phyloP scores from a whole-genome alignment of 2,329 filamentous ascomycete species.

The Drechslerella coelobrocha region DNA sequence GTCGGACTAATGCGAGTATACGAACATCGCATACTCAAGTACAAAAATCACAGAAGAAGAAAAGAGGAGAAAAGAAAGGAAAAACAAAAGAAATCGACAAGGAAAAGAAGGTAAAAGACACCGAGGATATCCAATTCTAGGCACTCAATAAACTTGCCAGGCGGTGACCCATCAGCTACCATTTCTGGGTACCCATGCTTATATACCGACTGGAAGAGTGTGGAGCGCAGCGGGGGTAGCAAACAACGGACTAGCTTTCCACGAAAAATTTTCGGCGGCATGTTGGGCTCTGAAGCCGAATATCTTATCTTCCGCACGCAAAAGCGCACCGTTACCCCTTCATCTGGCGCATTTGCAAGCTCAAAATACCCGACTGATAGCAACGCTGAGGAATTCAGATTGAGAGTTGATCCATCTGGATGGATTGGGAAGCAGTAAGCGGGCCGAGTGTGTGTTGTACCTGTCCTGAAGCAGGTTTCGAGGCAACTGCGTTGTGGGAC shows the following conservation, averaged over 20 bases:
- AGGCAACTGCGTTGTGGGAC: background rate
- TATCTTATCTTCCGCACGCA: background rate
- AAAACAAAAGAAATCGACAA: background rate
- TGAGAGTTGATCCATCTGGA: too few relatives aligned
- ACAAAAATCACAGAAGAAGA: background rate
- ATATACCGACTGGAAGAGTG: slow-evolving; percentile 15
- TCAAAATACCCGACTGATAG: background rate
- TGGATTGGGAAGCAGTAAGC: background rate
- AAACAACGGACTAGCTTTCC: background rate
- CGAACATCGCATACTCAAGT: background rate
- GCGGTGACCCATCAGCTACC: slow-evolving; percentile 23
- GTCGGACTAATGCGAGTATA: slow-evolving; percentile 14
- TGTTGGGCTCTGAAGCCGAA: background rate
- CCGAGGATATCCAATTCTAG: slow-evolving; percentile 13
- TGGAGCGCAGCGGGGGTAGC: background rate
- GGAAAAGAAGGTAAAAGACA: background rate
- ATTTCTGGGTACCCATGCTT: slow-evolving; percentile 32
- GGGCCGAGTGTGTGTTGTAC: background rate
- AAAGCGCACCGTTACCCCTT: too few relatives aligned
- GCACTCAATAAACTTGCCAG: slow-evolving; percentile 17
- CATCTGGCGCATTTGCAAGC: background rate
- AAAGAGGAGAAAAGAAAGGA: background rate
- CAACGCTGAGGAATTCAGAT: background rate
- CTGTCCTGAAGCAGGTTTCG: background rate
- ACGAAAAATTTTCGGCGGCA: background rate